A percentile compares a stretch with the other conserved stretches of the same genome.
phyloP scores from a whole-genome alignment of 129 eudicot genomes.

The Flaveria linearis region DNA sequence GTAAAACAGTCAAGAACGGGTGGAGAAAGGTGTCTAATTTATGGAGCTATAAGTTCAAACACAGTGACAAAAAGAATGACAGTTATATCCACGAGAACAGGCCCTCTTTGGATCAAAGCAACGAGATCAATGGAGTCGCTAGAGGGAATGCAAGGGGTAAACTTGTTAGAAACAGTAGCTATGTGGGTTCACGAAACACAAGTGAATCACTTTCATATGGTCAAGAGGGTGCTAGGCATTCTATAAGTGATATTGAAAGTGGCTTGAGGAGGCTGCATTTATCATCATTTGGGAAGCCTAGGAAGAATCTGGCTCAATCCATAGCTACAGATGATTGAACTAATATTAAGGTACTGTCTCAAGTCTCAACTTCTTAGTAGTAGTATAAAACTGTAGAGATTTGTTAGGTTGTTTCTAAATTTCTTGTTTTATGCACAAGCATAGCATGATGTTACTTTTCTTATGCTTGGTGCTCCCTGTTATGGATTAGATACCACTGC shows the following conservation, averaged over 20 bases:
- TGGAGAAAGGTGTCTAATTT: conserved; percentile 65
- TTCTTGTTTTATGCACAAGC: conserved; percentile 26
- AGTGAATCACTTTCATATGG: conserved; percentile 30
- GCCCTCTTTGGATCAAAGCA: conserved; percentile 33
- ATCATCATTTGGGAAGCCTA: conserved; percentile 42
- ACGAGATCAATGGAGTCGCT: conserved; percentile 31
- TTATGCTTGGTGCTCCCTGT: conserved; percentile 23
- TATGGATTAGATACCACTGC: conserved; percentile 12
- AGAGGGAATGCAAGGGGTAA: conserved; percentile 28
- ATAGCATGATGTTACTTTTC: conserved; percentile 11
- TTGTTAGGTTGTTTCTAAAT: conserved; percentile 7
- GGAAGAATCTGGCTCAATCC: conserved; percentile 11
- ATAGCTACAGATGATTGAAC: neutral
- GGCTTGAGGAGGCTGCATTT: conserved; percentile 55
- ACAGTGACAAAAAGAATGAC: conserved; percentile 36
- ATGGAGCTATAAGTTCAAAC: conserved; percentile 50
- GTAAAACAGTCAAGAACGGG: conserved; percentile 33
- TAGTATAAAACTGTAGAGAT: conserved; percentile 15
- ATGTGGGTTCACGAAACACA: conserved; percentile 47
- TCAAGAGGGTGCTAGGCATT: conserved; percentile 40
- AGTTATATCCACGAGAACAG: conserved; percentile 22
- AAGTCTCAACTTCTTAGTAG: neutral
- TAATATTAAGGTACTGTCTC: conserved; percentile 15
- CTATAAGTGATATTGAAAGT: conserved; percentile 51
- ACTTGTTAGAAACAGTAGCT: conserved; percentile 60